phyloP scores from a whole-genome alignment of 2,329 filamentous ascomycete species.

The Fusarium sarcochroum region DNA sequence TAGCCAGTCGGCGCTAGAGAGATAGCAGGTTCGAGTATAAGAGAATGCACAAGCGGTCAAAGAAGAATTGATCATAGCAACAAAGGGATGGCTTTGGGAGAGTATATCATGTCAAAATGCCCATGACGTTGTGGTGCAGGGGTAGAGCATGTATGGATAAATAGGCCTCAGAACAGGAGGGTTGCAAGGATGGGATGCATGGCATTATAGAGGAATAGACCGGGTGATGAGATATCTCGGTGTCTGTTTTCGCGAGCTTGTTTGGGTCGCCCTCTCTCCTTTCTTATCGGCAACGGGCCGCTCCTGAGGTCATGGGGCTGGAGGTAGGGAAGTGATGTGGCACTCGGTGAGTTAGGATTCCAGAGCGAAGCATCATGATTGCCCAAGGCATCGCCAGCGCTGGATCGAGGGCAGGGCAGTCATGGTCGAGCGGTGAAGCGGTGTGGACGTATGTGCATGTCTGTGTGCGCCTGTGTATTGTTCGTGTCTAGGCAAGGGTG shows the following conservation, averaged over 20 bases:
- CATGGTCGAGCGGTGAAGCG: slow-evolving; percentile 44
- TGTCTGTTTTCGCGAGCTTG: slow-evolving; percentile 25
- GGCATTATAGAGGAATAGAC: slow-evolving; percentile 32
- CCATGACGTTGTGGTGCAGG: slow-evolving; percentile 46
- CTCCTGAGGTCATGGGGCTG: slow-evolving; percentile 46
- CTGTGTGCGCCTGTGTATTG: slow-evolving; percentile 42
- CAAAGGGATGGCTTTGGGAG: slow-evolving; percentile 28
- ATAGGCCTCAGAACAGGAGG: slow-evolving; percentile 25
- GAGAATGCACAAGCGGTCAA: slow-evolving; percentile 16
- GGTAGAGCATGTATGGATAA: slow-evolving; percentile 35
- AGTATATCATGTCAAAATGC: slow-evolving; percentile 39
- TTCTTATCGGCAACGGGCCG: slow-evolving; percentile 38
- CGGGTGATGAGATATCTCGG: slow-evolving; percentile 38
- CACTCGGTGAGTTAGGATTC: slow-evolving; percentile 47
- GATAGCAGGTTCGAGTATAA: slow-evolving; percentile 9
- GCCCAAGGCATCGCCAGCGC: slow-evolving; percentile 33
- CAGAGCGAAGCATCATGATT: slow-evolving; percentile 42
- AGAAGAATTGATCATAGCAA: slow-evolving; percentile 30
- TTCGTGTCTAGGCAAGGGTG: slow-evolving; percentile 41
- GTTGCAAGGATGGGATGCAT: slow-evolving; percentile 35
- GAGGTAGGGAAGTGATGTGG: slow-evolving; percentile 47
- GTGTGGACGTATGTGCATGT: slow-evolving; percentile 45
- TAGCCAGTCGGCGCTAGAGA: slow-evolving; percentile 16
- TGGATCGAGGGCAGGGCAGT: slow-evolving; percentile 37
- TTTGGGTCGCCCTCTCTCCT: slow-evolving; percentile 35